Base-by-base conservation (phyloP, 768 basidiomycete species). In the Russula brevipes region DNA sequence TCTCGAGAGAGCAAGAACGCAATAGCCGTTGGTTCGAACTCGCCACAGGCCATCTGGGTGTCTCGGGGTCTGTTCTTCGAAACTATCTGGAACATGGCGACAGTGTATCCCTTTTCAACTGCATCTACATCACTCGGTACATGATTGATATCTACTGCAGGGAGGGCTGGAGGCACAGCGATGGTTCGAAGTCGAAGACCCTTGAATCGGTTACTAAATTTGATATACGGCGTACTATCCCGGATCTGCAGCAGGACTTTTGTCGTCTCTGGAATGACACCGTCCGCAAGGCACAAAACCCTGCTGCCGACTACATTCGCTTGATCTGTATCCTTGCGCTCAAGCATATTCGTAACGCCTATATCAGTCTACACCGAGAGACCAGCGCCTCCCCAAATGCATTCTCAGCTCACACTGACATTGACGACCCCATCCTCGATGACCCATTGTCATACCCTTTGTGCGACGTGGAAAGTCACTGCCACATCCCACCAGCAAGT, bases 21-120 rank as follows among this genome's bases (percentile, higher is more conserved):
- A 46, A 62, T n/a, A n/a, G 52, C 7, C 49, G 42, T 30, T 62
- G 61, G 55, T 46, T 57, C 42, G 33, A 33, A 38, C 54, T 62
- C 16, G 39, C 55, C n/a, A 7, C 45, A 7, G 24, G 59, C 4
- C 59, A 60, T 11, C 51, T 60, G 14, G 52, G 36, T n/a, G 5
- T 54, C 8, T 60, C 59, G 16, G 19, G 31, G 17, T 8, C 35
- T 30, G 35, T 36, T 7, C 53, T 60, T n/a, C 30, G 53, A 5
- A 38, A 38, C n/a, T 54, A 60, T 38, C 8, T 53, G 17, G 38
- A 38, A 30, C 52, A 54, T 16, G 59, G 59, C 0, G 52, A 60
- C n/a, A 60, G 59, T 17, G 35, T 60, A 4, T 24, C 38, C 1
- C 59, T 60, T 19, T 44, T 44, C 19, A 54, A 54, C 14, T 54